These are phyloP conservation scores for Halophytophthora batemanensis DNA, from an alignment of 352 stramenopile species.

Conservation along the genomic window DNA sequence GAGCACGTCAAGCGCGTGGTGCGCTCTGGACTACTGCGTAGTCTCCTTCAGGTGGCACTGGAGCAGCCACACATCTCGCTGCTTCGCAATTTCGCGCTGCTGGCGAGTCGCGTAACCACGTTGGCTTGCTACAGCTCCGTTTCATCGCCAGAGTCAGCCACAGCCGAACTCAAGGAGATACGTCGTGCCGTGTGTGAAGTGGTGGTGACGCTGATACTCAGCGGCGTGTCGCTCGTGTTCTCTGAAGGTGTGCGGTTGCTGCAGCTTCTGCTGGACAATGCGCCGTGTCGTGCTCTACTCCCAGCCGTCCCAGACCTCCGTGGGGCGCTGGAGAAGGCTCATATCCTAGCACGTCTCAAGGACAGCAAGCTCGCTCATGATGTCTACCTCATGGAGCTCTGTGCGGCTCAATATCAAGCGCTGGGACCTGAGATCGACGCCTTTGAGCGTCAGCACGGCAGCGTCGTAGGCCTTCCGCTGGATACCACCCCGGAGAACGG, in stretches of 20 bases:
- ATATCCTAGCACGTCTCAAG: conserved; percentile 30
- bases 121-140: conserved; percentile 23
- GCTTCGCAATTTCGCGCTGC: conserved; percentile 15
- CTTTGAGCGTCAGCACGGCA: conserved; percentile 44
- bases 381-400: conserved; percentile 43
- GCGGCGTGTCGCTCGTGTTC: conserved; percentile 46
- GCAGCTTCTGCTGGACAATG: conserved; percentile 53
- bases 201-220: conserved; percentile 58
- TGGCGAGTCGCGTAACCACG: conserved; percentile 20
- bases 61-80: conserved; percentile 15
- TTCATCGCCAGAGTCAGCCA: background rate
- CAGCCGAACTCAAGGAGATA: conserved; percentile 3
- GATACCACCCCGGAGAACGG: conserved; percentile 11
- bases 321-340: conserved; percentile 53
- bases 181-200: conserved; percentile 32
- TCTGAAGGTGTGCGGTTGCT: conserved; percentile 54
- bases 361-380: conserved; percentile 34
- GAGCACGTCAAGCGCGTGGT: conserved; percentile 48
- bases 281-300: conserved; percentile 22
- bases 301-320: conserved; percentile 41
- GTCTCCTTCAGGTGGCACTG: conserved; percentile 45
- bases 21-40: conserved; percentile 32
- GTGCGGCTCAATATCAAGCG: conserved; percentile 32
- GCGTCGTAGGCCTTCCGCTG: conserved; percentile 47
- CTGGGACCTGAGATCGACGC: conserved; percentile 51